These are phyloP conservation scores for Melampsora medusae DNA, from an alignment of 1,284 basidiomycete species.

Conservation along the genomic window DNA sequence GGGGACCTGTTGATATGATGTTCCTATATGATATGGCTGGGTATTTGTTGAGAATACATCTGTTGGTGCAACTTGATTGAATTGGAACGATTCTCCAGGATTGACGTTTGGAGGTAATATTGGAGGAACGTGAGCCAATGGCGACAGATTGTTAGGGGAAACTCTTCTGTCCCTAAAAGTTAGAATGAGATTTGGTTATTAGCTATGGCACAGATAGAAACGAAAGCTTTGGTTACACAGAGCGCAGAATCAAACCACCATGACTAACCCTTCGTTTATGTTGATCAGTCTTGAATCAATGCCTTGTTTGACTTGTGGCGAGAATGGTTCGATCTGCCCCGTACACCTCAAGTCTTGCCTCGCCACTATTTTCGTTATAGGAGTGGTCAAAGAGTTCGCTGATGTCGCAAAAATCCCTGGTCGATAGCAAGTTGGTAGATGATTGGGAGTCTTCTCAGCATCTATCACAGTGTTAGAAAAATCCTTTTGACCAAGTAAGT, in stretches of 20 bases:
- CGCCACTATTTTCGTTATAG: background rate
- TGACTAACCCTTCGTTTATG: background rate
- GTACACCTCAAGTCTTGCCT: background rate
- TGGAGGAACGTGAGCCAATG: too few relatives aligned
- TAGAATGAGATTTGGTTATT: too few relatives aligned
- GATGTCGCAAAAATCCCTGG: background rate
- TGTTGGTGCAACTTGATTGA: too few relatives aligned
- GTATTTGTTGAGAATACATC: too few relatives aligned
- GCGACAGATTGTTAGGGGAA: too few relatives aligned
- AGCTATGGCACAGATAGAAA: too few relatives aligned
- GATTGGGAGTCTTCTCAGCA: background rate
- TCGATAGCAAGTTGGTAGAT: background rate
- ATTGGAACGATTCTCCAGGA: too few relatives aligned
- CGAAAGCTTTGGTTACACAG: too few relatives aligned
- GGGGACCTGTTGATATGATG: too few relatives aligned
- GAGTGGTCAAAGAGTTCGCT: background rate
- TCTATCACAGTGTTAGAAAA: background rate
- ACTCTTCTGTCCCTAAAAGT: too few relatives aligned
- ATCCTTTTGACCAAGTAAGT: slow-evolving; percentile 5
- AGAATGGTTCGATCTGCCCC: background rate
- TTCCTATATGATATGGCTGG: too few relatives aligned
- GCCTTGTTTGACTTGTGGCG: background rate
- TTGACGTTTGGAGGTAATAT: too few relatives aligned
- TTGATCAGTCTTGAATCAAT: background rate
- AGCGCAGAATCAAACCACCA: background rate